Evolutionary conservation across 805 yeast species (phyloP), one percentile per base, ranked within the genome.

Genomic region (Myxozyma neglecta): DNA sequence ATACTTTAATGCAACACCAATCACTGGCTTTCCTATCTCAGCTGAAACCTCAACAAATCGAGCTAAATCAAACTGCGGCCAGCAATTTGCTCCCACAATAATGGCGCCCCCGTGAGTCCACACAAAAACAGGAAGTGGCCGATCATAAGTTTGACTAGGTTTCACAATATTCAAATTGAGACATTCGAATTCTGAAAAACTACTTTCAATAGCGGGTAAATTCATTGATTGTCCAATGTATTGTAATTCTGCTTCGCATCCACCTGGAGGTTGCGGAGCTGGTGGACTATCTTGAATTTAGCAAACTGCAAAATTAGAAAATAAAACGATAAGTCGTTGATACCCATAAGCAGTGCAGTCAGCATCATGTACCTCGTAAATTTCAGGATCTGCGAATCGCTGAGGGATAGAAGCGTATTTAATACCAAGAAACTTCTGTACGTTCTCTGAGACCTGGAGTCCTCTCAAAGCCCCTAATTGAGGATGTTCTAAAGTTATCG

Each of bases 81-180:
- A 59, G 49, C 43, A 48, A 24, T 65, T 69, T 16, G 65, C 63
- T 4, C 72, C 70, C 4, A 57, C 67, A 32, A 72, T 77, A 50
- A 72, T 73, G 61, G 76, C 78, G 6, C 82, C 82, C 16, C 82
- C 82, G 68, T 78, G 81, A 44, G 78, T 68, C 67, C 74, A 77
- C 5, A 50, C 57, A 54, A 61, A 42, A 2, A 61, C 57, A 6
- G 65, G 65, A n/a, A 61, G 37, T 39, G 55, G 55, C 4, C 9
- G 3, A 1, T 37, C 47, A 4, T 36, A 29, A 16, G 16, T 32
- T 11, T 14, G 29, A 13, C 37, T 10, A 4, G 57, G 57, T 24
- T 35, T 29, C 5, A 32, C 18, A 16, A 54, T 45, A 35, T 54
- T 54, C 18, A 54, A 29, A 45, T 54, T 45, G n/a, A 54, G n/a